Conservation (phyloP, 2,329 filamentous ascomycete species). For the Fusarium anthophilum region DNA sequence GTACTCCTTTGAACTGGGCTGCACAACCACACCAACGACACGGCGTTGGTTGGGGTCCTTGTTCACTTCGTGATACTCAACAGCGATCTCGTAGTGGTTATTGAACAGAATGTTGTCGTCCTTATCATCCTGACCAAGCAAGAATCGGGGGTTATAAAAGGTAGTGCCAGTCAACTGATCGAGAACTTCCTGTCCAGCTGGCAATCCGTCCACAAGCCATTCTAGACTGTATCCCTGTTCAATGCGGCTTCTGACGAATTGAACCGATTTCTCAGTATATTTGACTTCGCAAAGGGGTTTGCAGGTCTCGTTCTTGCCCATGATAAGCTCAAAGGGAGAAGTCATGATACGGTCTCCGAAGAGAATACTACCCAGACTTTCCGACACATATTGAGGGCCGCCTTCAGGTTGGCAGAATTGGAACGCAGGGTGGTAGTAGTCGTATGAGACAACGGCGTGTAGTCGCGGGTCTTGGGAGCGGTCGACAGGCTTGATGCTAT, state of each 20-base stretch:
- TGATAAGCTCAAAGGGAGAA: constrained; percentile 90
- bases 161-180: constrained; percentile 80
- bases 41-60: constrained; percentile 75
- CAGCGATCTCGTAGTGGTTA: constrained; percentile 94
- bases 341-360: constrained; percentile 98
- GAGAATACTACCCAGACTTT: constrained; percentile 88
- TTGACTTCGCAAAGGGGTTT: constrained; percentile 77
- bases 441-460: constrained; percentile 93
- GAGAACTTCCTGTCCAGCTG: constrained; percentile 83
- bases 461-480: constrained; percentile 80
- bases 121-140: constrained; percentile 69
- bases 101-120: constrained; percentile 73
- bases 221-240: constrained; percentile 89
- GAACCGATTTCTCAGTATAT: constrained; percentile 71
- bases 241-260: constrained; percentile 86
- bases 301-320: constrained; percentile 89
- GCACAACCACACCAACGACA: constrained; percentile 91
- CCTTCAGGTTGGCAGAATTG: constrained; percentile 85
- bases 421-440: constrained; percentile 92
- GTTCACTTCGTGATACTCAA: constrained; percentile 89
- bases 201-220: constrained; percentile 94
- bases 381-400: constrained; percentile 81
- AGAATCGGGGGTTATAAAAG: constrained; percentile 93
- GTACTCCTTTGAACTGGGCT: constrained; percentile 77
- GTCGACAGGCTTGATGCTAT: constrained; percentile 87